These are phyloP conservation scores for Silybum marianum DNA, from an alignment of 129 eudicot species.

Conservation along the genomic window DNA sequence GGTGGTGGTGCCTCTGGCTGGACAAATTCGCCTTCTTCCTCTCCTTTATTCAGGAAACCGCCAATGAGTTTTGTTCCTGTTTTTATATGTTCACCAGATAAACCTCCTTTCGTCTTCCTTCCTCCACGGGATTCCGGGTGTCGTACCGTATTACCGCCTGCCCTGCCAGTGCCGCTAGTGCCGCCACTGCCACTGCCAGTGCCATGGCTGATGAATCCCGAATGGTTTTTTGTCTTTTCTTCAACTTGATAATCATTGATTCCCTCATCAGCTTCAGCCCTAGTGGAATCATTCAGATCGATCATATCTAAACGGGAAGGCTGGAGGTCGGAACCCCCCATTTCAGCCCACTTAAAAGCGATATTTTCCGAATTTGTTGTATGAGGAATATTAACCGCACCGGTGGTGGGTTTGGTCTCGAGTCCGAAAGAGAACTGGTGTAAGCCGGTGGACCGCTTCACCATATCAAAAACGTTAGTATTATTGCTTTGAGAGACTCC, in stretches of 20 bases:
- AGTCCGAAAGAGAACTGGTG: slow-evolving; percentile 36
- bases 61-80: slow-evolving; percentile 9
- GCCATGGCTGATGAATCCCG: not conserved
- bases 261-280: slow-evolving; percentile 42
- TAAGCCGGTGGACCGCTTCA: slow-evolving; percentile 33
- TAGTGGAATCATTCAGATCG: slow-evolving; percentile 34
- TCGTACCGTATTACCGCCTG: not conserved
- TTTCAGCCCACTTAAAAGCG: slow-evolving; percentile 34
- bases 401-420: slow-evolving; percentile 28
- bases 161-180: not conserved
- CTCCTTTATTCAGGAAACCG: slow-evolving; percentile 10
- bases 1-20: slow-evolving; percentile 27
- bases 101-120: slow-evolving; percentile 29
- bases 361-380: slow-evolving; percentile 28
- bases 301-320: slow-evolving; percentile 40
- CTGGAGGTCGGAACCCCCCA: slow-evolving; percentile 47
- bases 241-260: slow-evolving; percentile 3
- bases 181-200: not conserved
- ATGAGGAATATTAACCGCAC: slow-evolving; percentile 29
- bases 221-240: slow-evolving; percentile 19
- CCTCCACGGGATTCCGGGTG: slow-evolving; percentile 8
- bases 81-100: slow-evolving; percentile 11
- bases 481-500: slow-evolving; percentile 18
- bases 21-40: slow-evolving; percentile 46
- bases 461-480: slow-evolving; percentile 32